Conservation (phyloP, 352 stramenopile genomes). For the Pythium vanterpoolii region DNA sequence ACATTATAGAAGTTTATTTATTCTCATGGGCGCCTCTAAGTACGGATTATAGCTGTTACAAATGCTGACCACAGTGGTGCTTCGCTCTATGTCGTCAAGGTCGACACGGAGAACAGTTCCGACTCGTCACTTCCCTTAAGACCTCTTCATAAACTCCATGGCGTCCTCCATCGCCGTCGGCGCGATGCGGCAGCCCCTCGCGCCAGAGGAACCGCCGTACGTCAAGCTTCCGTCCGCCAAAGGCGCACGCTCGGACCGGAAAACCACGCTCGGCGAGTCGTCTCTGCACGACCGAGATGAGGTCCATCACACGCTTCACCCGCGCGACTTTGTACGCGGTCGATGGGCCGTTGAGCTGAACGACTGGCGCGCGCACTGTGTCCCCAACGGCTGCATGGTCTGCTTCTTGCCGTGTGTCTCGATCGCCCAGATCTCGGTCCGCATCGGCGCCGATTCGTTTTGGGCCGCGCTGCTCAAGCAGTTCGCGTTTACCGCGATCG, state of each 20-base stretch:
- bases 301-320: background rate
- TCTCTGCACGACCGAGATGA: background rate
- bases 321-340: slow-evolving; percentile 10
- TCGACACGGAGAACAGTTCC: too few relatives aligned
- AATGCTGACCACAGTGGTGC: too few relatives aligned
- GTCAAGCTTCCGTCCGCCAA: too few relatives aligned
- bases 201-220: too few relatives aligned
- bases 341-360: slow-evolving; percentile 39
- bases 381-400: slow-evolving; percentile 55
- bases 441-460: slow-evolving; percentile 36
- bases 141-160: too few relatives aligned
- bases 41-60: too few relatives aligned
- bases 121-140: too few relatives aligned
- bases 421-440: slow-evolving; percentile 42
- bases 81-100: too few relatives aligned
- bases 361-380: slow-evolving; percentile 37
- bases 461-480: slow-evolving; percentile 14
- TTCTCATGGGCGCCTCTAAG: too few relatives aligned
- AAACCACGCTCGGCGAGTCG: background rate
- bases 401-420: slow-evolving; percentile 44
- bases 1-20: too few relatives aligned
- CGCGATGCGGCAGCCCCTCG: too few relatives aligned
- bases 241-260: background rate
- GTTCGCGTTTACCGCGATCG: slow-evolving; percentile 24
- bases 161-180: too few relatives aligned